These are phyloP conservation scores for Yamadazyma siamensis DNA, from an alignment of 1,139 yeast genomes.

Conservation along the genomic window DNA sequence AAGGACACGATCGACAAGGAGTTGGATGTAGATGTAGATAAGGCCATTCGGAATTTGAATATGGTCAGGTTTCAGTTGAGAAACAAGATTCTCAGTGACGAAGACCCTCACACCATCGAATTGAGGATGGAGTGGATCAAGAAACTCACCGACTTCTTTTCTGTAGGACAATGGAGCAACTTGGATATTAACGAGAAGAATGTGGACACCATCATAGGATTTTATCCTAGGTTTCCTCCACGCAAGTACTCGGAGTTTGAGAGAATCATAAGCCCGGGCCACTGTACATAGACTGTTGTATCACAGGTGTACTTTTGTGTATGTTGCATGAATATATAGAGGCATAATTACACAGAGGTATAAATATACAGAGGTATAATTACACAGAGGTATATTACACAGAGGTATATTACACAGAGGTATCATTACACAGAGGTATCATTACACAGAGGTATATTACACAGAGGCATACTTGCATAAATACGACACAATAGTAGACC, in stretches of 20 bases:
- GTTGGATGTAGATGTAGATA: conserved; percentile 44
- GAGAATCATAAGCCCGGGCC: background rate
- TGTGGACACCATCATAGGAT: conserved; percentile 28
- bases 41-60: conserved; percentile 65
- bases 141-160: conserved; percentile 57
- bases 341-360: too few relatives aligned
- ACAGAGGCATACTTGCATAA: too few relatives aligned
- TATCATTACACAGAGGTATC: too few relatives aligned
- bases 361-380: conserved; percentile 1
- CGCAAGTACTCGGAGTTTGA: conserved; percentile 28
- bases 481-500: too few relatives aligned
- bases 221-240: conserved; percentile 44
- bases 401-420: too few relatives aligned
- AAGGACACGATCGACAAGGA: conserved; percentile 55
- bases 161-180: conserved; percentile 58
- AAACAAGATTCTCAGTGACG: conserved; percentile 38
- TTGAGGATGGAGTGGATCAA: conserved; percentile 74
- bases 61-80: conserved; percentile 53
- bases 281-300: too few relatives aligned
- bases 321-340: too few relatives aligned
- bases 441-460: too few relatives aligned
- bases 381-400: too few relatives aligned
- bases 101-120: conserved; percentile 51
- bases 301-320: too few relatives aligned
- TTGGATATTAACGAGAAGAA: conserved; percentile 21